Evolutionary conservation across 2,329 filamentous ascomycete genomes (phyloP).

Genomic region (Fusarium graminum): DNA sequence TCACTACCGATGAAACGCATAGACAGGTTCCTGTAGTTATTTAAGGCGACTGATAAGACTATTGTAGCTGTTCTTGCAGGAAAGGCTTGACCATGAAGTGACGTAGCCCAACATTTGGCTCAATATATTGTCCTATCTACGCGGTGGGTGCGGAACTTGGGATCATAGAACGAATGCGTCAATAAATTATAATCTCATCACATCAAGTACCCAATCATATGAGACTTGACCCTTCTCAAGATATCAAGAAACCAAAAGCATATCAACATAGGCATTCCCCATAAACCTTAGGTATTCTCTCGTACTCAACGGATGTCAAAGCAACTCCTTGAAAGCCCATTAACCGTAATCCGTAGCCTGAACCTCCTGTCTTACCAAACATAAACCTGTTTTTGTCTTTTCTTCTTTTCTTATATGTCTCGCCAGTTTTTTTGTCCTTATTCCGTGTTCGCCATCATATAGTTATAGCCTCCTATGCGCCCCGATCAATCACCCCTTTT

Average conservation of each 20-base stretch:
- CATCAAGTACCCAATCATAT: neutral
- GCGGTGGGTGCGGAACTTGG: neutral
- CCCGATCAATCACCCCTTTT: conserved; percentile 21
- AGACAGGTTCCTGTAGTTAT: neutral
- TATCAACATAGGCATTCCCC: conserved; percentile 8
- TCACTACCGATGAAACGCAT: neutral
- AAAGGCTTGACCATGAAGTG: neutral
- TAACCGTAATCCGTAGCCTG: conserved; percentile 12
- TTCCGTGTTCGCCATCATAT: conserved; percentile 33
- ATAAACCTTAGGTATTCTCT: conserved; percentile 9
- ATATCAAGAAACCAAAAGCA: neutral
- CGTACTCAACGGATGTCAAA: conserved; percentile 16
- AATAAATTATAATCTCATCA: neutral
- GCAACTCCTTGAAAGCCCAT: conserved; percentile 28
- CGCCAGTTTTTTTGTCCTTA: conserved; percentile 20
- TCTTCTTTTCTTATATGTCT: neutral
- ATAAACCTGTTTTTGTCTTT: conserved; percentile 16
- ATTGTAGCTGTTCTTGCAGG: neutral
- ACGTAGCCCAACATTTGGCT: neutral
- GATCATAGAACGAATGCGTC: neutral
- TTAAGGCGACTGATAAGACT: neutral
- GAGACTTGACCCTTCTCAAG: neutral
- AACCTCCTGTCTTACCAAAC: neutral
- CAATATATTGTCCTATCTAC: neutral
- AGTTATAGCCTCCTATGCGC: conserved; percentile 24